Evolutionary conservation across 2,329 filamentous ascomycete genomes (phyloP), one percentile per base, ranked within the genome.

Genomic region (Bipolaris victoriae): DNA sequence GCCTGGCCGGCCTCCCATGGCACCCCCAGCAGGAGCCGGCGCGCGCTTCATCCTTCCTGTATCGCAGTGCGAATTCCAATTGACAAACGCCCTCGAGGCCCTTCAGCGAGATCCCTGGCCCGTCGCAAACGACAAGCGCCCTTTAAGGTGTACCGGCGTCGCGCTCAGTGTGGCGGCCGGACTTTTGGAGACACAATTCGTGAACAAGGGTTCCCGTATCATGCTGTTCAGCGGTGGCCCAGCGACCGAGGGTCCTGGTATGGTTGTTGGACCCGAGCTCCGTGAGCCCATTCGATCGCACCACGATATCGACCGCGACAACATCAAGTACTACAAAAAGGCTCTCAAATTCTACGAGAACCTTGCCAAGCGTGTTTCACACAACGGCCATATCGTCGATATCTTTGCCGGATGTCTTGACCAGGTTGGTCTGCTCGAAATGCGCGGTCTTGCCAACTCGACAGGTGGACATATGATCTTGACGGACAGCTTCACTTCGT

Each of bases 291-390:
- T 99, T 65, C 90, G 95, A 73, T 98, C 94, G 40, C 95, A 99
- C 79, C 95, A 99, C 78, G 95, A 99, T 72, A 99, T 99, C 77
- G 95, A 99, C 76, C 88, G 93, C 56, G 95, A 99, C 78, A 97
- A 97, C 76, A 96, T 97, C 81, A 99, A 99, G 79, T 97, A 98
- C 80, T 98, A 96, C 81, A 99, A 99, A 84, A 99, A 99, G 81
- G 95, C 95, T 20, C 80, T 97, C 49, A 99, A 98, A 88, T 98
- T 97, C 78, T 99, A 98, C 76, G 95, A 99, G 62, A 90, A 87
- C 63, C 85, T 99, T 41, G 93, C 95, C 5, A 98, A 98, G 80
- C 87, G 95, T 58, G 92, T 92, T 18, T 91, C 95, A 13, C 93
- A 98, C 77, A 99, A 99, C 70, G 94, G 95, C 20, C 95, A 99